Evolutionary conservation across 306 rosid genomes (phyloP).

Genomic region (Cucumis cinereus): DNA sequence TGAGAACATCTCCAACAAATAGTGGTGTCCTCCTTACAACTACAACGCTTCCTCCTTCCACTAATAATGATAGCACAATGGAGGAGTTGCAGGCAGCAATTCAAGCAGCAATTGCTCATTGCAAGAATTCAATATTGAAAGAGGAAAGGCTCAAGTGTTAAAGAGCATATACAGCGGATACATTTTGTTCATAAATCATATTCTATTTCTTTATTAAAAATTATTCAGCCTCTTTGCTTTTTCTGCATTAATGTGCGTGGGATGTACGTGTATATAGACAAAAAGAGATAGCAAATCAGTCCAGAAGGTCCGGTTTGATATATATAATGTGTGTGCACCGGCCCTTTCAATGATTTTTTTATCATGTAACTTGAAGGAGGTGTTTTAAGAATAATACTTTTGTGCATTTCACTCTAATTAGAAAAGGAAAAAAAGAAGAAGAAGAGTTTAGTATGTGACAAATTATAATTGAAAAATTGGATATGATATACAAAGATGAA

Average conservation of each 20-base stretch:
- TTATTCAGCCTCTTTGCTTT: constrained; percentile 10
- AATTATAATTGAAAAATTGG: too few relatives aligned
- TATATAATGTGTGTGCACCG: background rate
- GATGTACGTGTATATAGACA: background rate
- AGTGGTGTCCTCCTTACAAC: constrained; percentile 34
- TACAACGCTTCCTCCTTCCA: constrained; percentile 14
- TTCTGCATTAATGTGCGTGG: constrained; percentile 8
- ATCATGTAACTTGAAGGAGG: background rate
- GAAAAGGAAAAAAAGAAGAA: too few relatives aligned
- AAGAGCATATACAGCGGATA: background rate
- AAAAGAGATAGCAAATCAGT: constrained; percentile 2
- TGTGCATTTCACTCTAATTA: too few relatives aligned
- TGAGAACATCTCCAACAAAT: constrained; percentile 78
- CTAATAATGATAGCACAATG: constrained; percentile 67
- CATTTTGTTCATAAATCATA: background rate
- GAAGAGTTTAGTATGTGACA: too few relatives aligned
- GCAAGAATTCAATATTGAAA: constrained; percentile 72
- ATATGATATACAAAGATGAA: too few relatives aligned
- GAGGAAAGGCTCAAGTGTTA: constrained; percentile 42
- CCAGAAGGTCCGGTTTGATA: background rate
- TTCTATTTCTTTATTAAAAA: constrained; percentile 5
- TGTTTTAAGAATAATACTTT: too few relatives aligned
- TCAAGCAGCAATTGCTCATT: constrained; percentile 99
- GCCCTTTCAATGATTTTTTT: background rate
- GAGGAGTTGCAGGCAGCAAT: constrained; percentile 96